Evolutionary conservation across 176 grass and related monocot genomes (phyloP).

Genomic region (Avena atlantica): DNA sequence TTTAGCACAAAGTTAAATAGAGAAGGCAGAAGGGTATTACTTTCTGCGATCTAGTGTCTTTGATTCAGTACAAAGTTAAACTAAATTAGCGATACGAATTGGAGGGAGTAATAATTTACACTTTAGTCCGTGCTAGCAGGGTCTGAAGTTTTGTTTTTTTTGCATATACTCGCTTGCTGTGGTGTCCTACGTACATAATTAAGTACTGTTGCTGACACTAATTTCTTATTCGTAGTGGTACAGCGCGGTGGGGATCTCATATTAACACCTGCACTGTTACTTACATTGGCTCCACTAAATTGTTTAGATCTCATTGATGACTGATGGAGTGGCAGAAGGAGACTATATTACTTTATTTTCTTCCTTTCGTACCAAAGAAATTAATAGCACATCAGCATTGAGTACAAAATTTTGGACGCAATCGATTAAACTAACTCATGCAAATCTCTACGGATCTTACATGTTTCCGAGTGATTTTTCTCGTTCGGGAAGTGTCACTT

Average conservation of each 20-base stretch:
- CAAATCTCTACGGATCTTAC: neutral
- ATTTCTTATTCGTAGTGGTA: neutral
- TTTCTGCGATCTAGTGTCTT: no score
- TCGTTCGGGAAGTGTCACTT: neutral
- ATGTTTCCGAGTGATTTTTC: neutral
- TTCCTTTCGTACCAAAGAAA: neutral
- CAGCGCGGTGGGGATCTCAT: neutral
- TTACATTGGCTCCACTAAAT: conserved; percentile 6
- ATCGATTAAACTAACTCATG: neutral
- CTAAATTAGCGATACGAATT: no score
- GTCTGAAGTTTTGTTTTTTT: no score
- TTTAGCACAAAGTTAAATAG: no score
- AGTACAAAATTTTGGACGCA: neutral
- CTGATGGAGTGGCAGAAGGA: neutral
- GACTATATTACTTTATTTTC: neutral
- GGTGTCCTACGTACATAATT: neutral
- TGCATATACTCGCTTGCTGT: no score
- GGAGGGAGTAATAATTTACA: no score
- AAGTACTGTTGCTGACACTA: neutral
- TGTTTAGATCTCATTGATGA: neutral
- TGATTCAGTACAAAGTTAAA: no score
- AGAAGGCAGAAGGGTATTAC: no score
- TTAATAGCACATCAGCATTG: neutral
- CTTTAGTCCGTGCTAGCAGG: no score
- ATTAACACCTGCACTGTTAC: neutral